Percentiles rank a stretch among this genome's conserved stretches.
Evolutionary conservation across 129 eudicot species (phyloP).

Genomic region (Daucus carota): DNA sequence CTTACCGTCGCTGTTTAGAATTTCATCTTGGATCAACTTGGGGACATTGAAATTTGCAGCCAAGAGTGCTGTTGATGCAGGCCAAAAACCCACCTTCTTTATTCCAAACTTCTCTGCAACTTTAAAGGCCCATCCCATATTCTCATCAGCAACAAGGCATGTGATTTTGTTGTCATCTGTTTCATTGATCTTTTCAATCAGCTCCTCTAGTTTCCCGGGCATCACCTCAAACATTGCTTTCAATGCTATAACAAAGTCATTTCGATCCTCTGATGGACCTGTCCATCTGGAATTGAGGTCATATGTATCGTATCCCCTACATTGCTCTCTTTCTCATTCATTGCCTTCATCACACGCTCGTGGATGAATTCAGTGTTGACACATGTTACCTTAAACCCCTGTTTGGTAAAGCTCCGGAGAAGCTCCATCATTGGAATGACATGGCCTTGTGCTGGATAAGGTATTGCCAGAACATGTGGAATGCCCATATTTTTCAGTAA

Average conservation of each 20-base stretch:
- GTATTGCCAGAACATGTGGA: slow-evolving; percentile 5
- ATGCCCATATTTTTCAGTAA: background rate
- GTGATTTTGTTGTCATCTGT: slow-evolving; percentile 20
- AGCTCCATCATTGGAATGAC: slow-evolving; percentile 53
- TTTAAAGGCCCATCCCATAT: slow-evolving; percentile 12
- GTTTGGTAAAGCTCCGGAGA: slow-evolving; percentile 17
- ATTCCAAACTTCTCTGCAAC: slow-evolving; percentile 13
- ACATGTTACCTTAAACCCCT: slow-evolving; percentile 38
- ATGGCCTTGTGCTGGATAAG: slow-evolving; percentile 63
- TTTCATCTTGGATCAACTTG: slow-evolving; percentile 10
- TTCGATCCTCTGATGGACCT: slow-evolving; percentile 48
- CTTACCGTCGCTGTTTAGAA: slow-evolving; percentile 14
- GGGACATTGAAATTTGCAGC: slow-evolving; percentile 3
- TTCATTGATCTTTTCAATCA: slow-evolving; percentile 32
- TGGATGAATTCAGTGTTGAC: slow-evolving; percentile 23
- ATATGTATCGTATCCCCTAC: slow-evolving; percentile 20
- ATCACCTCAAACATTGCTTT: slow-evolving; percentile 18
- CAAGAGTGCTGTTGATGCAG: slow-evolving; percentile 13
- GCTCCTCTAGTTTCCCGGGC: slow-evolving; percentile 30
- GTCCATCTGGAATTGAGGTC: slow-evolving; percentile 49
- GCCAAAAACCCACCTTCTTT: slow-evolving; percentile 4
- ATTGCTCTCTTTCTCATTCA: slow-evolving; percentile 13
- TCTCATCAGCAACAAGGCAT: slow-evolving; percentile 33
- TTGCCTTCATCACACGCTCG: slow-evolving; percentile 13
- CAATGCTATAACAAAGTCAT: slow-evolving; percentile 21